Percentiles rank a stretch among this genome's conserved stretches.
Evolutionary conservation across 305 asterid species (phyloP).

Genomic region (Fraxinus sp.): DNA sequence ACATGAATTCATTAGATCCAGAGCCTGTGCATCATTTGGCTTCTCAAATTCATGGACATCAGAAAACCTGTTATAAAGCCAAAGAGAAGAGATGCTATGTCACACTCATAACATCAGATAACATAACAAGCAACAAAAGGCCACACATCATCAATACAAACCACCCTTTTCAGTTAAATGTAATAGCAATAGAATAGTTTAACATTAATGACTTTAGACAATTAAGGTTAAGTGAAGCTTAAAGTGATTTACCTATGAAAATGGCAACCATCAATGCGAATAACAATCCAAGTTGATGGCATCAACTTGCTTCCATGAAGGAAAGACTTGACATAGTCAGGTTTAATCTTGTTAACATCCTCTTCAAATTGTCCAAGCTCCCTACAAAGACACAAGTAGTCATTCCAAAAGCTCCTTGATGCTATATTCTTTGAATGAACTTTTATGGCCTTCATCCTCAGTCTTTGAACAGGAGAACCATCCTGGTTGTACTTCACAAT

Average conservation of each 20-base stretch:
- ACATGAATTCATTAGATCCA: constrained; percentile 77
- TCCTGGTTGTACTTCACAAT: constrained; percentile 62
- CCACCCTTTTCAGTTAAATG: not conserved
- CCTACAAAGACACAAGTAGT: constrained; percentile 40
- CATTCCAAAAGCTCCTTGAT: constrained; percentile 66
- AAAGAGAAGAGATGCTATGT: not conserved
- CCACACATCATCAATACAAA: not conserved
- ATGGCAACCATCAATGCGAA: constrained; percentile 89
- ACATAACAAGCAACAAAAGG: not conserved
- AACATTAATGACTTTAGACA: not conserved
- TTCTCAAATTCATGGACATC: constrained; percentile 75
- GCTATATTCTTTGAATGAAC: constrained; percentile 68
- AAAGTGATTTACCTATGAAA: constrained; percentile 62
- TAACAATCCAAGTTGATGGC: constrained; percentile 71
- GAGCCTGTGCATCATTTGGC: constrained; percentile 77
- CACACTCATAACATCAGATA: not conserved
- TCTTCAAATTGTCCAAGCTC: constrained; percentile 58
- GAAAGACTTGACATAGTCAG: constrained; percentile 62
- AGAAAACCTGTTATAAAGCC: constrained; percentile 51
- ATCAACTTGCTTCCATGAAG: constrained; percentile 51
- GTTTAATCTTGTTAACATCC: constrained; percentile 49
- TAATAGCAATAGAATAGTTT: not conserved
- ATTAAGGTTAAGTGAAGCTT: constrained; percentile 5
- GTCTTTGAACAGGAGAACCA: constrained; percentile 67
- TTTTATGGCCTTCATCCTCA: constrained; percentile 43